These are phyloP conservation scores for Xylaria grammica DNA, from an alignment of 495 filamentous ascomycete species.

Conservation along the genomic window DNA sequence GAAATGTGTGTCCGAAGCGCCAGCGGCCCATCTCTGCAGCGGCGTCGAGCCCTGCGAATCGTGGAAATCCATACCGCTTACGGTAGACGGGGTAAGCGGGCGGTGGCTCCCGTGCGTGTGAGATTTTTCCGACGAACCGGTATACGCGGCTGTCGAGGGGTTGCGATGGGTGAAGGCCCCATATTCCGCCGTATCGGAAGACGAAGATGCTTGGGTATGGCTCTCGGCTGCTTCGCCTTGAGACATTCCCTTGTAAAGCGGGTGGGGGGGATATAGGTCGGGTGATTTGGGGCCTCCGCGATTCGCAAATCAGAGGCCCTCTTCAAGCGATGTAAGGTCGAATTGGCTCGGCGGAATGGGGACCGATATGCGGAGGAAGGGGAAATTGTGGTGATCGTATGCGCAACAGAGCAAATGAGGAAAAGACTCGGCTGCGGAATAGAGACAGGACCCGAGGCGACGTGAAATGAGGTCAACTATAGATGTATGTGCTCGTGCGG, in stretches of 20 bases:
- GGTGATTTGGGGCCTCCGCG: conserved; percentile 29
- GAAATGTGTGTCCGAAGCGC: conserved; percentile 56
- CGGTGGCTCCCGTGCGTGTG: conserved; percentile 21
- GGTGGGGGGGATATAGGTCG: conserved; percentile 9
- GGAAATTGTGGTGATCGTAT: not conserved
- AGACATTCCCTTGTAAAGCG: conserved; percentile 48
- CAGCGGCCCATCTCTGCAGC: conserved; percentile 60
- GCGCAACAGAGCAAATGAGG: conserved; percentile 6
- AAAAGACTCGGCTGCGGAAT: conserved; percentile 20
- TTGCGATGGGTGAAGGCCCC: conserved; percentile 38
- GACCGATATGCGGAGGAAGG: conserved; percentile 21
- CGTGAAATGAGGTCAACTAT: conserved; percentile 32
- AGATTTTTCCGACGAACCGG: conserved; percentile 31
- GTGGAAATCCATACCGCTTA: conserved; percentile 39
- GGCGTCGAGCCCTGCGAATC: conserved; percentile 50
- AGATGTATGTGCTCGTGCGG: conserved; percentile 34
- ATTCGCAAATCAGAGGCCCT: conserved; percentile 35
- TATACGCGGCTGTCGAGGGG: conserved; percentile 33
- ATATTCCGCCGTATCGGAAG: conserved; percentile 48
- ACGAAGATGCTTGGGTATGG: conserved; percentile 39
- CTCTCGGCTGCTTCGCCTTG: conserved; percentile 45
- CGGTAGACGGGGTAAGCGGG: conserved; percentile 27
- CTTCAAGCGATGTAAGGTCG: conserved; percentile 24
- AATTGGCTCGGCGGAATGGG: conserved; percentile 20
- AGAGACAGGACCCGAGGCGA: conserved; percentile 13